Base-by-base conservation (phyloP, 2,329 filamentous ascomycete genomes). In the Alternaria sp. region DNA sequence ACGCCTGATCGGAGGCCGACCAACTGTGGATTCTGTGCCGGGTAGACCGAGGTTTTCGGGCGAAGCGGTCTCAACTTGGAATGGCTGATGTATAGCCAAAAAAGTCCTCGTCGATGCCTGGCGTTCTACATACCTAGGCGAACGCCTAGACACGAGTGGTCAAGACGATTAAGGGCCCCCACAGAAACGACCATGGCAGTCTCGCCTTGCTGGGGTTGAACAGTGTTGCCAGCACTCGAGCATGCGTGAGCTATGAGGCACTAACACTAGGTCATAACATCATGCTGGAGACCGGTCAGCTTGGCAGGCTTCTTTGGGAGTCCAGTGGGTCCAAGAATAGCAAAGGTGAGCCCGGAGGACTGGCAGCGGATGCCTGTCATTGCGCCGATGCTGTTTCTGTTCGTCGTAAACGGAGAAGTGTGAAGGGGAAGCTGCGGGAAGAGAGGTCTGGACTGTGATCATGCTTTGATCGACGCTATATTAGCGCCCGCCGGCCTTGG, bases 211-310 rank as follows among this genome's bases (percentile, higher is more conserved):
- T 54, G 28, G 52, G 22, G 52, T 30, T 43, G 32, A 38, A 47
- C 22, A 18, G 18, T 30, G 22, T 42, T 54, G 26, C 43, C 26
- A 49, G 56, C 32, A 36, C 32, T 36, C 1, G 32, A 36, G 32
- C 51, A 39, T 56, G 22, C 14, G 41, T 32, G 48, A 58, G 41
- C 32, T 43, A 49, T 22, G 34, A 28, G 7, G 41, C 48, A 30
- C 49, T 22, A 47, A 30, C 7, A 16, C 49, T 41, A 51, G 32
- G 26, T 28, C 38, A 54, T 57, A 56, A 42, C 60, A 56, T 52
- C 53, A 64, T 42, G 59, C 59, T 62, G 53, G 53, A 44, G 48
- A 51, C 38, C 49, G 51, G 58, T 56, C 54, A 62, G 54, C 32
- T 54, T 46, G 24, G 26, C 18, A 30, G 39, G 36, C n/a, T 42